These are phyloP conservation scores for Streptanthus diversifolius DNA, from an alignment of 345 rosid genomes.

Conservation along the genomic window DNA sequence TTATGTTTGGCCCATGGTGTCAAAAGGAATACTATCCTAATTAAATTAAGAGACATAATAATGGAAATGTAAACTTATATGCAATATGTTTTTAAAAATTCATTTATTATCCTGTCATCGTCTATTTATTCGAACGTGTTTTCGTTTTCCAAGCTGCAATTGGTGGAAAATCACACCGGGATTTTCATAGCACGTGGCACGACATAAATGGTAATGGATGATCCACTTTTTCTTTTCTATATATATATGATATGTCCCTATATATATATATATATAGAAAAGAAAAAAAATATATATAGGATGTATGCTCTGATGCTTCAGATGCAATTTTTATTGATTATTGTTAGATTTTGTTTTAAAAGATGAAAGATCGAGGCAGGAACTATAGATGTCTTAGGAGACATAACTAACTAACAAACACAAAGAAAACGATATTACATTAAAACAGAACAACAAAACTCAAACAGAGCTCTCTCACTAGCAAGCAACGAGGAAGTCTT, in stretches of 20 bases:
- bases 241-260: no score
- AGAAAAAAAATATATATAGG: neutral
- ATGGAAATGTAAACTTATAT: neutral
- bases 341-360: no score
- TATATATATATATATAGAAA: no score
- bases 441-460: no score
- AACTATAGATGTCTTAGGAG: no score
- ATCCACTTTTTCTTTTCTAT: no score
- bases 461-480: no score
- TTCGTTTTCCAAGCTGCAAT: constrained; percentile 17
- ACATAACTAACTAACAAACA: no score
- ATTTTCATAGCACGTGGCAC: neutral
- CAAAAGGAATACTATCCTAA: neutral
- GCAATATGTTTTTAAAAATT: neutral
- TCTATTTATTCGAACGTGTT: constrained; percentile 22
- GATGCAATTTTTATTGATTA: neutral
- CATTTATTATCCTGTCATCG: neutral
- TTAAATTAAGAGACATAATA: constrained; percentile 3
- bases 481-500: no score
- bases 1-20: constrained; percentile 14
- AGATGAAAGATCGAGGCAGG: no score
- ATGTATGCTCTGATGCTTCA: neutral
- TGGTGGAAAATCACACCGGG: constrained; percentile 3
- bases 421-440: no score
- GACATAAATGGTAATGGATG: neutral